Base-by-base conservation (phyloP, 352 stramenopile genomes). In the Pythium coloratum region DNA sequence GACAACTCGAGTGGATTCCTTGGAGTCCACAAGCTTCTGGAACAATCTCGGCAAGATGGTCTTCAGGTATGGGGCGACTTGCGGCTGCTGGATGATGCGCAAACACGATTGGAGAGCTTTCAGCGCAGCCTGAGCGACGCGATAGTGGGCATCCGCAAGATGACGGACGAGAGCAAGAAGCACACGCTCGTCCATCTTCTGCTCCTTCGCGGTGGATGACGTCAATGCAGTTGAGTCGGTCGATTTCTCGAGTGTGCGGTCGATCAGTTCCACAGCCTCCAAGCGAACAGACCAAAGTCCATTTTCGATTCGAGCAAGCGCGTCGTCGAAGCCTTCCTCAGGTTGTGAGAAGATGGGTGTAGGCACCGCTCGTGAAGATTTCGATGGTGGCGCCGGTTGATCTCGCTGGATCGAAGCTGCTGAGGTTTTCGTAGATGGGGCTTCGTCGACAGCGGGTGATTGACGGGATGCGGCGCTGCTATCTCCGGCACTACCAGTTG, bases 11-110 rank as follows among this genome's bases (percentile, higher is more conserved):
- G 79, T 75, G 0, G 69, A 73, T 69, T 94, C 87, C 49, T 95
- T 95, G 1, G 82, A 79, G 47, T 95, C 84, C 6, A 94, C 76
- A 53, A 85, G 74, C 54, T 91, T 91, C 59, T 92, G 82, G 46
- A 94, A 93, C 6, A 94, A 62, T 53, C 76, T 80, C 3, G 85
- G 76, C 12, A 94, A 56, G 36, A 92, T 68, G 0, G n/a, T 69
- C 59, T 91, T 90, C 40, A 92, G 50, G 46, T 82, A 78, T 20
- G 76, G 67, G 44, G 74, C 24, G 1, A 94, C 69, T 53, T 86
- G 74, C 14, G 84, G 70, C 7, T 66, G 71, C 14, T 57, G 68
- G 1, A 71, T 20, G 10, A 89, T 55, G 24, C 83, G 76, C n/a
- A 92, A 30, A 20, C 88, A 70, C 6, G 76, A 67, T 24, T 90